phyloP scores from a whole-genome alignment of 306 rosid species.

The Medicago lupulina region DNA sequence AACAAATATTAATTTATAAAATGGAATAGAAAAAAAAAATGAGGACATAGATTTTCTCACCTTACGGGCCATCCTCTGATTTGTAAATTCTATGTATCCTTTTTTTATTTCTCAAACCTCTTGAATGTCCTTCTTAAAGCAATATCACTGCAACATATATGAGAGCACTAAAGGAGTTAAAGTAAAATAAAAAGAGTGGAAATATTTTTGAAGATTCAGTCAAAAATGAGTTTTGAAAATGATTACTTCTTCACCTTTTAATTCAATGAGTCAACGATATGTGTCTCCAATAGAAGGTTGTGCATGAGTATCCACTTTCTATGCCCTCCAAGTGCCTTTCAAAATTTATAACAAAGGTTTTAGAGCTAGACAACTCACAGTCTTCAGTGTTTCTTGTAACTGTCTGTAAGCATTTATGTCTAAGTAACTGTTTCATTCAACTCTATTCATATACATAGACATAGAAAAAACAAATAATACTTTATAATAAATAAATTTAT shows the following conservation, averaged over 20 bases:
- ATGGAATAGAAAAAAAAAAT: background rate
- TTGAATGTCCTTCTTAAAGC: background rate
- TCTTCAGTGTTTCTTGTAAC: background rate
- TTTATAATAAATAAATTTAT: background rate
- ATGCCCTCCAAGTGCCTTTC: background rate
- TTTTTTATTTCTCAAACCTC: background rate
- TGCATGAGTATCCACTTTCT: conserved; percentile 10
- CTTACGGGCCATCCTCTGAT: background rate
- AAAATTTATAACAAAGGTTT: background rate
- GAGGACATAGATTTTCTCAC: background rate
- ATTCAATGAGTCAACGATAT: conserved; percentile 2
- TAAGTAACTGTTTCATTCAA: background rate
- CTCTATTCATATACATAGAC: background rate
- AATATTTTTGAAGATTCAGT: background rate
- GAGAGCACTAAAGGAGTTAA: background rate
- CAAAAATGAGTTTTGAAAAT: background rate
- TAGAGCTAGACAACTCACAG: background rate
- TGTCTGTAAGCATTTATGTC: conserved; percentile 1
- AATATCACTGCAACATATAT: background rate
- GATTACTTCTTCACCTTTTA: conserved; percentile 5
- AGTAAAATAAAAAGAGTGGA: background rate
- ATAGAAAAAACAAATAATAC: background rate
- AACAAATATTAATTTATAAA: background rate
- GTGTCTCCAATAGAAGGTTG: background rate
- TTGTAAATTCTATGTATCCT: background rate